Percentiles rank a stretch among this genome's conserved stretches.
phyloP scores from a whole-genome alignment of 2,329 filamentous ascomycete genomes.

The Scleromitrula shiraiana region DNA sequence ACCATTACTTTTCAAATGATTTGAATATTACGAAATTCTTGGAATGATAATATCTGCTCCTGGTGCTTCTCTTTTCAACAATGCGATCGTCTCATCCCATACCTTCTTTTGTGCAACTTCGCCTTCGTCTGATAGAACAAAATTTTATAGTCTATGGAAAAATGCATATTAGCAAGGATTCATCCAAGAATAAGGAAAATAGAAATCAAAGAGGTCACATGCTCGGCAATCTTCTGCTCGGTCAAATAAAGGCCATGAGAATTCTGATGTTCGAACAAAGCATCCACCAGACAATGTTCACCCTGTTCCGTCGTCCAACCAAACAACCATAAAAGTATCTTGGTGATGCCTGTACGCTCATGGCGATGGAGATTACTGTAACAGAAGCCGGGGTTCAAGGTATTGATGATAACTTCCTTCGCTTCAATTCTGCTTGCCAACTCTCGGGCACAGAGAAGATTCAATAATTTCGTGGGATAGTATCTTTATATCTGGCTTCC shows the following conservation, averaged over 20 bases:
- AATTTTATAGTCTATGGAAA: not conserved
- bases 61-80: not conserved
- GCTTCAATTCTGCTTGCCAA: not conserved
- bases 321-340: not conserved
- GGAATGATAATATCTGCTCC: not conserved
- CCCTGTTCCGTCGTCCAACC: not conserved
- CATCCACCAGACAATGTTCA: not conserved
- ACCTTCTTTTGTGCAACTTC: not conserved
- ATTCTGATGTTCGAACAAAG: not conserved
- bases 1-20: too few species aligned
- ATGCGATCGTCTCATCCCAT: not conserved
- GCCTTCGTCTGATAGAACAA: not conserved
- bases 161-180: not conserved
- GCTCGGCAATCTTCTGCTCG: not conserved
- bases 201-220: not conserved
- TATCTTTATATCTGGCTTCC: not conserved
- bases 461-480: not conserved
- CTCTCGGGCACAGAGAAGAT: not conserved
- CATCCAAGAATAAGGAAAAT: not conserved
- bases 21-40: too few species aligned
- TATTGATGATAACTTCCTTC: not conserved
- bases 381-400: not conserved
- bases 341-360: not conserved
- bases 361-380: not conserved
- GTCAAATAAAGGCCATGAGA: not conserved